Conservation (phyloP, 352 stramenopile genomes). For the Phytophthora litchii region DNA sequence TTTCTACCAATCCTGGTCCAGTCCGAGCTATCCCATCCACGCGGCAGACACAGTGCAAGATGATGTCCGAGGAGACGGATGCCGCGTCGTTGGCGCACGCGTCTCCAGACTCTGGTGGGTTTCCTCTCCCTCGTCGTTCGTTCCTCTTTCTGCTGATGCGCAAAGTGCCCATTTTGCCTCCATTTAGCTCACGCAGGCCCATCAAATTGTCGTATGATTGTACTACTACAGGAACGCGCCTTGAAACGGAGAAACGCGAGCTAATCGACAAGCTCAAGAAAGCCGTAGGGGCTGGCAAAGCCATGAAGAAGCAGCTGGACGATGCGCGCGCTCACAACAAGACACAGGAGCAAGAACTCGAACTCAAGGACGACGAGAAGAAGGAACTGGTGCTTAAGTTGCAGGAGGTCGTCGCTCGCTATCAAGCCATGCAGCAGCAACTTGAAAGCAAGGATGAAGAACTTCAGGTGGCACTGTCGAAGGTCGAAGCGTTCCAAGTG, state of each 20-base stretch:
- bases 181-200: conserved; percentile 19
- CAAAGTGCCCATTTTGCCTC: conserved; percentile 1
- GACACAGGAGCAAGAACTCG: neutral
- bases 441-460: conserved; percentile 59
- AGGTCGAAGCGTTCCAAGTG: conserved; percentile 60
- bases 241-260: conserved; percentile 72
- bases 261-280: conserved; percentile 82
- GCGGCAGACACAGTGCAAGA: conserved; percentile 27
- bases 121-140: conserved; percentile 1
- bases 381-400: conserved; percentile 53
- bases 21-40: conserved; percentile 22
- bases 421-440: conserved; percentile 57
- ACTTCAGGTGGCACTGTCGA: conserved; percentile 48
- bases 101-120: conserved; percentile 24
- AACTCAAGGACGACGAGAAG: conserved; percentile 36
- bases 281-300: conserved; percentile 67
- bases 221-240: conserved; percentile 26
- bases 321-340: conserved; percentile 67
- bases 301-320: conserved; percentile 78
- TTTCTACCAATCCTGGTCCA: conserved; percentile 28
- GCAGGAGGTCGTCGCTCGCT: conserved; percentile 52
- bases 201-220: conserved; percentile 27
- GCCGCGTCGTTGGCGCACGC: conserved; percentile 5
- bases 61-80: conserved; percentile 35
- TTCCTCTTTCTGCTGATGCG: conserved; percentile 26